A percentile compares a stretch with the other conserved stretches of the same genome.
Evolutionary conservation across 805 yeast species (phyloP).

Genomic region (Suhomyces xylopsoci): DNA sequence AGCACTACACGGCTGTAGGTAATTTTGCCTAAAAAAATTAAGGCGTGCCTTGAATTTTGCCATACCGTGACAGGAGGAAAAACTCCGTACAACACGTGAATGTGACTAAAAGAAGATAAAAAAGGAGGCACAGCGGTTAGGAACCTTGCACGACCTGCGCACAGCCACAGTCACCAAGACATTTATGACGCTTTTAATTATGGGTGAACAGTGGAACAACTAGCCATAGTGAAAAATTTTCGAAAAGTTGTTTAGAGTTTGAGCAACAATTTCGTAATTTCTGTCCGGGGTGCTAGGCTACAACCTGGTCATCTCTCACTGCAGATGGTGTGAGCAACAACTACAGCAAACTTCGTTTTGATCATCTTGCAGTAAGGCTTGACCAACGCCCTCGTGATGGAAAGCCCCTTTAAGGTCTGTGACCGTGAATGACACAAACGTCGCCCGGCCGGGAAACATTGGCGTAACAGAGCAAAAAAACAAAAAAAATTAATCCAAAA

Average conservation of each 20-base stretch:
- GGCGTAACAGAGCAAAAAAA: not conserved
- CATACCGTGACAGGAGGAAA: not conserved
- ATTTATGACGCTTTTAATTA: not conserved
- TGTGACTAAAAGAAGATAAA: not conserved
- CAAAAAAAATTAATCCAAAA: not conserved
- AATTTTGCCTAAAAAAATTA: not conserved
- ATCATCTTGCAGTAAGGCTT: not conserved
- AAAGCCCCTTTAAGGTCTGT: not conserved
- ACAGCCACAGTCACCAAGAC: constrained; percentile 4
- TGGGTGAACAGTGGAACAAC: not conserved
- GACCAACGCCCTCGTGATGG: not conserved
- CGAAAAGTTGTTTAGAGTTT: not conserved
- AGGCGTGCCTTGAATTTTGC: not conserved
- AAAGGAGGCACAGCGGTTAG: not conserved
- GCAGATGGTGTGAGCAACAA: not conserved
- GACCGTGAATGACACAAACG: not conserved
- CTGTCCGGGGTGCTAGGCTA: not conserved
- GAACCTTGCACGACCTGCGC: not conserved
- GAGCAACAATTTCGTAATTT: not conserved
- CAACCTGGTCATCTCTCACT: not conserved
- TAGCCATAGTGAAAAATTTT: not conserved
- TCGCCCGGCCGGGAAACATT: not conserved
- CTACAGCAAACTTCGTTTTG: not conserved
- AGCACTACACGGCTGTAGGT: not conserved
- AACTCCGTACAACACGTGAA: not conserved